phyloP scores from a whole-genome alignment of 1,284 basidiomycete genomes.

The Ustilago vetiveriae region DNA sequence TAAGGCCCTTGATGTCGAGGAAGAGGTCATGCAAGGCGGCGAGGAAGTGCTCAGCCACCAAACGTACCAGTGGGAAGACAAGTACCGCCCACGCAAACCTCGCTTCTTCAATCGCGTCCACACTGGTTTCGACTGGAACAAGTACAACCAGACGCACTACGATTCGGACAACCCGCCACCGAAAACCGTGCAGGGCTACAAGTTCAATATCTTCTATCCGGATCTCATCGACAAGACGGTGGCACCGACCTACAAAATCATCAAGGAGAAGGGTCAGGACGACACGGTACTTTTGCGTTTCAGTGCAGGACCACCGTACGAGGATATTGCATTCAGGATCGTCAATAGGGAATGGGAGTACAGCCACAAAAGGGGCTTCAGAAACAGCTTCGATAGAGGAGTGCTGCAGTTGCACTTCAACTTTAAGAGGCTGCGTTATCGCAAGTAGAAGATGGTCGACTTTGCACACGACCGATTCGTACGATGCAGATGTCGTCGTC shows the following conservation, averaged over 20 bases:
- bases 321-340: slow-evolving; percentile 97
- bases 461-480: too few relatives aligned
- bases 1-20: slow-evolving; percentile 91
- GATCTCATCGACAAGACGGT: slow-evolving; percentile 96
- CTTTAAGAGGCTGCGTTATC: slow-evolving; percentile 63
- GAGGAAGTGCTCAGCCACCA: slow-evolving; percentile 78
- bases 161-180: slow-evolving; percentile 66
- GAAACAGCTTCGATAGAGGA: slow-evolving; percentile 72
- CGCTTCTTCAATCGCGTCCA: slow-evolving; percentile 99
- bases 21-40: slow-evolving; percentile 84
- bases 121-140: slow-evolving; percentile 99
- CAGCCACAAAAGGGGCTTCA: slow-evolving; percentile 81
- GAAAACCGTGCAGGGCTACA: slow-evolving; percentile 78
- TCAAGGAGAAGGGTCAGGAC: slow-evolving; percentile 82
- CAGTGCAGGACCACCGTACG: slow-evolving; percentile 95
- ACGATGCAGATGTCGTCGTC: too few relatives aligned
- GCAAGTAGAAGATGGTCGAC: slow-evolving; percentile 42
- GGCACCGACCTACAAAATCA: slow-evolving; percentile 90
- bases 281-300: slow-evolving; percentile 94
- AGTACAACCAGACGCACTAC: slow-evolving; percentile 70
- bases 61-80: slow-evolving; percentile 97
- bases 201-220: slow-evolving; percentile 95
- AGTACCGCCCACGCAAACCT: slow-evolving; percentile 97
- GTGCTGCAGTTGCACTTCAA: slow-evolving; percentile 68
- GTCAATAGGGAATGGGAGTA: slow-evolving; percentile 99